Conservation (phyloP, 495 filamentous ascomycete genomes). For the Hyaloscypha hepaticicola region DNA sequence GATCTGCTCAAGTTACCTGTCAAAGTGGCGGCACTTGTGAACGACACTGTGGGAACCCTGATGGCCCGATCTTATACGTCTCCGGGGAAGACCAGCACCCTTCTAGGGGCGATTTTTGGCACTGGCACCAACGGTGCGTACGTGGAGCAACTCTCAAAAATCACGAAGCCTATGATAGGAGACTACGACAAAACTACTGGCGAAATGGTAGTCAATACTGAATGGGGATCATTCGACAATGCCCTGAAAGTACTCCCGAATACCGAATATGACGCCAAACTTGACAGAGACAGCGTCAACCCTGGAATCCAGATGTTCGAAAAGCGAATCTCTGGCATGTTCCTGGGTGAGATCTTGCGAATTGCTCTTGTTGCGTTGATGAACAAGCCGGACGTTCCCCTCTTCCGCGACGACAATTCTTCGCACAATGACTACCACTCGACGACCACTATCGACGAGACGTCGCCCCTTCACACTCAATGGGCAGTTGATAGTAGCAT, state of each 20-base stretch:
- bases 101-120: conserved; percentile 91
- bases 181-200: conserved; percentile 81
- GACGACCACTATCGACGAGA: conserved; percentile 61
- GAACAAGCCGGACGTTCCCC: conserved; percentile 54
- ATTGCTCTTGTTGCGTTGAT: conserved; percentile 68
- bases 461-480: conserved; percentile 67
- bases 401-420: conserved; percentile 71
- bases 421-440: conserved; percentile 61
- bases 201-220: conserved; percentile 96
- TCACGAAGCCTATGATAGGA: conserved; percentile 63
- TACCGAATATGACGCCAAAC: conserved; percentile 75
- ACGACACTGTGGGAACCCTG: conserved; percentile 95
- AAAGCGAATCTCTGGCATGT: conserved; percentile 98
- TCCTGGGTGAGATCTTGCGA: conserved; percentile 90
- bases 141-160: conserved; percentile 68
- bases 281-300: conserved; percentile 82
- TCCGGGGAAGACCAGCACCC: conserved; percentile 79
- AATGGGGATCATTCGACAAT: conserved; percentile 99
- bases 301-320: conserved; percentile 99
- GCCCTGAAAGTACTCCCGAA: conserved; percentile 79
- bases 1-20: conserved; percentile 85
- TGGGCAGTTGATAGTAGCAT: conserved; percentile 92
- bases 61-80: conserved; percentile 97
- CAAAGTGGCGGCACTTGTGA: conserved; percentile 89
- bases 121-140: conserved; percentile 96